Conservation (phyloP, 345 rosid species). For the Arabidopsis suecica region DNA sequence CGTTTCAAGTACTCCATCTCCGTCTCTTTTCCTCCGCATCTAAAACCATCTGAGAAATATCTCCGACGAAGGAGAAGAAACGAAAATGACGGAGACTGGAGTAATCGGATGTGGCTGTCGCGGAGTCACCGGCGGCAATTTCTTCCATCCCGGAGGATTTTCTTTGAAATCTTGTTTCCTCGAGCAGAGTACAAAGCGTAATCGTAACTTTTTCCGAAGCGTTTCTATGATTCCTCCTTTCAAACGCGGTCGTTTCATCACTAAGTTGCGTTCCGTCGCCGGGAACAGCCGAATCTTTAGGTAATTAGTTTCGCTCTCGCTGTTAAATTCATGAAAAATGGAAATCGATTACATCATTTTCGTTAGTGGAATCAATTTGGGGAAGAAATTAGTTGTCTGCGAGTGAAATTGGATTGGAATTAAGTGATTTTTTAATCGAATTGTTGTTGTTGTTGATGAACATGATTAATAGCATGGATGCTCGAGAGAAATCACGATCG, state of each 20-base stretch:
- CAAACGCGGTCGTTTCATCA: conserved; percentile 47
- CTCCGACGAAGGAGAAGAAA: conserved; percentile 48
- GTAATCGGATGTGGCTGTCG: conserved; percentile 55
- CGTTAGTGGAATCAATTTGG: conserved; percentile 19
- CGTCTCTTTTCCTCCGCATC: conserved; percentile 51
- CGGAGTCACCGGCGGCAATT: conserved; percentile 44
- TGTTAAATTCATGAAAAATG: neutral
- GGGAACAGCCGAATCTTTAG: conserved; percentile 57
- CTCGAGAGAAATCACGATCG: conserved; percentile 61
- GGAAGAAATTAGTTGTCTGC: neutral
- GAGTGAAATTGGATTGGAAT: neutral
- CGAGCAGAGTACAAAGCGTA: conserved; percentile 44
- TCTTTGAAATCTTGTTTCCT: conserved; percentile 45
- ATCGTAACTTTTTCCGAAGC: conserved; percentile 53
- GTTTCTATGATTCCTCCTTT: conserved; percentile 55
- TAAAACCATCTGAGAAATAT: conserved; percentile 44
- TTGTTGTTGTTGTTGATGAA: conserved; percentile 15
- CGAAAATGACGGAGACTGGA: conserved; percentile 55
- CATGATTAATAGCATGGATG: conserved; percentile 60
- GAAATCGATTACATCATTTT: conserved; percentile 29
- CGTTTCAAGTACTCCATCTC: conserved; percentile 45
- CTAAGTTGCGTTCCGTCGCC: conserved; percentile 49
- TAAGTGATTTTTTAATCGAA: neutral
- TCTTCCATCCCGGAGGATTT: conserved; percentile 40
- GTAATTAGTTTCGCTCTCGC: conserved; percentile 37